Conservation (phyloP, 2,329 filamentous ascomycete species). For the Aspergillus sp. region DNA sequence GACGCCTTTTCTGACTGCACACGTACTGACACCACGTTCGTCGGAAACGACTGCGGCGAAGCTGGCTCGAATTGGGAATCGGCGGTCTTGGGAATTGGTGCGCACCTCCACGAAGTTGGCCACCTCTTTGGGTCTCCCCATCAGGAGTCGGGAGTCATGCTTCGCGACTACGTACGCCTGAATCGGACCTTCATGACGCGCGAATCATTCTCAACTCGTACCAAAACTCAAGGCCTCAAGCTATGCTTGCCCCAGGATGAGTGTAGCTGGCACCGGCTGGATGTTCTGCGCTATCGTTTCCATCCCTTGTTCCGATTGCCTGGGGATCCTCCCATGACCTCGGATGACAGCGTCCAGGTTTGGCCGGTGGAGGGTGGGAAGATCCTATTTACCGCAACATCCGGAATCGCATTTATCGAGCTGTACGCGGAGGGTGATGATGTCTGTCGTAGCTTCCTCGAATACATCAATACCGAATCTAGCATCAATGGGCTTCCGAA, state of each 20-base stretch:
- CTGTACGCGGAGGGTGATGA: conserved; percentile 73
- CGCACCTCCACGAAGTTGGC: conserved; percentile 83
- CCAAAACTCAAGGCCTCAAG: conserved; percentile 68
- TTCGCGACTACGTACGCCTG: conserved; percentile 74
- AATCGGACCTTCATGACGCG: conserved; percentile 74
- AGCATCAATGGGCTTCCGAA: conserved; percentile 55
- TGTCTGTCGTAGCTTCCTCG: conserved; percentile 70
- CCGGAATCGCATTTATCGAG: conserved; percentile 79
- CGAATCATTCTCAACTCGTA: conserved; percentile 80
- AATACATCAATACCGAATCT: conserved; percentile 58
- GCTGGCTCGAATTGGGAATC: conserved; percentile 89
- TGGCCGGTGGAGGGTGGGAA: conserved; percentile 75
- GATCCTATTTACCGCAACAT: conserved; percentile 66
- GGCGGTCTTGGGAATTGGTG: conserved; percentile 88
- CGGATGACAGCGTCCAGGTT: conserved; percentile 72
- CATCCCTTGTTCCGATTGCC: conserved; percentile 86
- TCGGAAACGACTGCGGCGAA: conserved; percentile 81
- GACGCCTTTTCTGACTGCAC: conserved; percentile 87
- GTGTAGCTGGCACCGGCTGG: conserved; percentile 84
- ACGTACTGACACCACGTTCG: conserved; percentile 67
- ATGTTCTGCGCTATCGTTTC: conserved; percentile 77
- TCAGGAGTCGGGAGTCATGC: conserved; percentile 86
- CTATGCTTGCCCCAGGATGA: conserved; percentile 70
- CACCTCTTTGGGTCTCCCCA: conserved; percentile 86
- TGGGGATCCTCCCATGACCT: conserved; percentile 55